Conservation (phyloP, 139 green algal species). For the Nannochloris sp. region DNA sequence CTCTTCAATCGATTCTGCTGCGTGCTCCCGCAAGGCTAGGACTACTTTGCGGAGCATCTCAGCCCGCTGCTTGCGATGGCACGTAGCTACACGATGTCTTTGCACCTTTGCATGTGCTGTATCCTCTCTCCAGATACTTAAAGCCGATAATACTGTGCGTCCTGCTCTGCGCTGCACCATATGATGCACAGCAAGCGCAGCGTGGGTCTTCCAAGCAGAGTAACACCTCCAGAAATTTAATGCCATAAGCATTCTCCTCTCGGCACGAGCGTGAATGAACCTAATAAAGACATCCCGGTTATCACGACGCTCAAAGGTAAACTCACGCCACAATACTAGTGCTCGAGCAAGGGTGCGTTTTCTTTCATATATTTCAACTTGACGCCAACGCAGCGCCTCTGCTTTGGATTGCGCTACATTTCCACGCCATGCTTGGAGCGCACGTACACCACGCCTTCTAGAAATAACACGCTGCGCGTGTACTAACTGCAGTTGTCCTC, state of each 20-base stretch:
- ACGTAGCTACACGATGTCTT: conserved; percentile 4
- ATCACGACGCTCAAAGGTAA: not conserved
- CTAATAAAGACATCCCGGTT: not conserved
- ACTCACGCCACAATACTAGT: not conserved
- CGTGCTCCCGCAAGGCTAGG: not conserved
- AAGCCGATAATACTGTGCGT: not conserved
- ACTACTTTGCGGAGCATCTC: not conserved
- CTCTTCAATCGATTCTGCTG: not conserved
- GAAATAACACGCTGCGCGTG: conserved; percentile 9
- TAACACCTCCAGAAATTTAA: not conserved
- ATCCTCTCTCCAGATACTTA: not conserved
- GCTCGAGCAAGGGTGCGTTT: not conserved
- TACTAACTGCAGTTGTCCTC: conserved; percentile 1
- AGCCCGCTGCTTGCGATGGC: conserved; percentile 1
- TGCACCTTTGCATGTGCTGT: not conserved
- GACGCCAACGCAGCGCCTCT: not conserved
- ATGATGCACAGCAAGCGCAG: not conserved
- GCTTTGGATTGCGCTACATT: not conserved
- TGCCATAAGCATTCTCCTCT: not conserved
- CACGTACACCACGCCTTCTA: not conserved
- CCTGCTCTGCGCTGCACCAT: not conserved
- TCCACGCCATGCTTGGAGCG: conserved; percentile 3
- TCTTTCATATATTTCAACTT: not conserved
- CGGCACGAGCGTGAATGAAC: not conserved
- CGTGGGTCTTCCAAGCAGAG: not conserved